phyloP scores from a whole-genome alignment of 257 asterid genomes.

The Leonotis leonurus region DNA sequence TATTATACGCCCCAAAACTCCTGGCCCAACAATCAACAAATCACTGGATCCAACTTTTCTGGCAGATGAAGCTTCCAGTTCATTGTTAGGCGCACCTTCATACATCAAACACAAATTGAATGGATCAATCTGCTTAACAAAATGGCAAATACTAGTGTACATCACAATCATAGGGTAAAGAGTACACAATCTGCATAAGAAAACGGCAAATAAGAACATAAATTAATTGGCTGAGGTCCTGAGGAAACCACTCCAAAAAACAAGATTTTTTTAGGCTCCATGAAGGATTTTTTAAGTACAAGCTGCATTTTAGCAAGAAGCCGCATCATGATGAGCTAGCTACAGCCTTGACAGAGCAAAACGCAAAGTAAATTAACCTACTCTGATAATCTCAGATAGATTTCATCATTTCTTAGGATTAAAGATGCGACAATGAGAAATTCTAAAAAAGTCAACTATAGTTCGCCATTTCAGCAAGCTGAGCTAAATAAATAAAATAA shows the following conservation, averaged over 20 bases:
- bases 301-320: not conserved
- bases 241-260: constrained; percentile 1
- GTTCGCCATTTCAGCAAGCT: not conserved
- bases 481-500: not conserved
- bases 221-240: not conserved
- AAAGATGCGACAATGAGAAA: not conserved
- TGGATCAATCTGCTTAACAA: not conserved
- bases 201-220: not conserved
- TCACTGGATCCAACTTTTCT: constrained; percentile 57
- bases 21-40: constrained; percentile 91
- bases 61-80: constrained; percentile 44
- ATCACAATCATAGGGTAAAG: not conserved
- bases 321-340: not conserved
- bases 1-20: constrained; percentile 87
- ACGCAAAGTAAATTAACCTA: not conserved
- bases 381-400: not conserved
- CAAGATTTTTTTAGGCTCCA: not conserved
- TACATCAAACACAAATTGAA: constrained; percentile 11
- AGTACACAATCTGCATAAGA: not conserved
- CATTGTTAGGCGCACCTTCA: constrained; percentile 45
- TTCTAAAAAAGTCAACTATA: not conserved
- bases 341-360: not conserved
- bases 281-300: not conserved
- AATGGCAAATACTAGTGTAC: not conserved
- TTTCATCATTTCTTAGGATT: not conserved